Evolutionary conservation across 2,329 filamentous ascomycete genomes (phyloP).

Genomic region (Phoma sp.): DNA sequence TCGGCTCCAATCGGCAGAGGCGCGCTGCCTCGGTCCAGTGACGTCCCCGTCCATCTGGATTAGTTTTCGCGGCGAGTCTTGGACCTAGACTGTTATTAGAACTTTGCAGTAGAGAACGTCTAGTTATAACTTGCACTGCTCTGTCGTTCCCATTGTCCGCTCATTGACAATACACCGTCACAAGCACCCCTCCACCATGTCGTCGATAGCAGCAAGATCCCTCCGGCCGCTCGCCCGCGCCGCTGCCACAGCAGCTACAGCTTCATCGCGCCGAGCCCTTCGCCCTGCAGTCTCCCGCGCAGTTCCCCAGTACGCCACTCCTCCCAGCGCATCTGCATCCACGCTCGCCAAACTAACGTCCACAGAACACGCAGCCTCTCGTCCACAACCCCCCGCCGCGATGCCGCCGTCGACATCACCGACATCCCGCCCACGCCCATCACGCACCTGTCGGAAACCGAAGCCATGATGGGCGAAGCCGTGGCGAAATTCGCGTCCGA

Average conservation of each 20-base stretch:
- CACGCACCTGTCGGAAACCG: constrained; percentile 87
- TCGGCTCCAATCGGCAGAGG: constrained; percentile 20
- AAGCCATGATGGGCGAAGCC: constrained; percentile 84
- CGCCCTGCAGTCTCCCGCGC: constrained; percentile 36
- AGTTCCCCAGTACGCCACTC: constrained; percentile 39
- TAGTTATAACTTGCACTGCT: too few relatives aligned
- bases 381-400: constrained; percentile 47
- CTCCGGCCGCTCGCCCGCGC: constrained; percentile 41
- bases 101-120: too few relatives aligned
- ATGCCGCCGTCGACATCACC: constrained; percentile 60
- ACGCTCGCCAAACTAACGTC: background rate
- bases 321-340: background rate
- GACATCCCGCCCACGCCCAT: constrained; percentile 90
- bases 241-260: constrained; percentile 17
- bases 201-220: constrained; percentile 39
- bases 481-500: constrained; percentile 92
- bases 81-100: background rate
- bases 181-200: constrained; percentile 25
- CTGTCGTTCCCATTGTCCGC: background rate
- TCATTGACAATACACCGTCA: background rate
- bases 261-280: constrained; percentile 32
- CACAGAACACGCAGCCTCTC: constrained; percentile 51
- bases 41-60: constrained; percentile 1
- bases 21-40: constrained; percentile 11
- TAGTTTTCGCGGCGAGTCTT: background rate